phyloP scores from a whole-genome alignment of 306 rosid genomes.

The Rosa rugosa region DNA sequence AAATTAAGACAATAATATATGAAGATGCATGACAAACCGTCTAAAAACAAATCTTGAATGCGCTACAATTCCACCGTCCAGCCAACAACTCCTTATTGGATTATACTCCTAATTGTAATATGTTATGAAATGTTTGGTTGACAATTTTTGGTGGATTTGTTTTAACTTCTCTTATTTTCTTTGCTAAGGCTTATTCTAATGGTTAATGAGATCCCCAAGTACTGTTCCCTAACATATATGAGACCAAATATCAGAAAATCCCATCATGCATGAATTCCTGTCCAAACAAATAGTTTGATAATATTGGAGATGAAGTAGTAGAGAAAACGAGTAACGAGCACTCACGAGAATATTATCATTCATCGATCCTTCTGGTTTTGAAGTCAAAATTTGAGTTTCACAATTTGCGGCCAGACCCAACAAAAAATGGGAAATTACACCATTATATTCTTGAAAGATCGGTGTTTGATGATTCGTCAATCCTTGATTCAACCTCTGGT shows the following conservation, averaged over 20 bases:
- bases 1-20: background rate
- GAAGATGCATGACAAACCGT: background rate
- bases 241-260: background rate
- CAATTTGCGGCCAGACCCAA: background rate
- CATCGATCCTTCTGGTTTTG: background rate
- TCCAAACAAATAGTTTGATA: background rate
- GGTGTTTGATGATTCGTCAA: background rate
- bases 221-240: background rate
- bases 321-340: background rate
- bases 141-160: too few species aligned
- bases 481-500: background rate
- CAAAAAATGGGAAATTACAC: background rate
- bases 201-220: background rate
- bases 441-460: background rate
- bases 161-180: too few species aligned
- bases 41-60: background rate
- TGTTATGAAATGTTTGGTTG: too few species aligned
- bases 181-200: too few species aligned
- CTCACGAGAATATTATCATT: background rate
- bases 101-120: too few species aligned
- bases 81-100: too few species aligned
- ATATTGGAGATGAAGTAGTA: background rate
- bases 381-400: background rate
- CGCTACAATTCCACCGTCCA: background rate
- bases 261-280: background rate